These are phyloP conservation scores for Crithidia sp. DNA, from an alignment of 208 protist genomes.

Conservation along the genomic window DNA sequence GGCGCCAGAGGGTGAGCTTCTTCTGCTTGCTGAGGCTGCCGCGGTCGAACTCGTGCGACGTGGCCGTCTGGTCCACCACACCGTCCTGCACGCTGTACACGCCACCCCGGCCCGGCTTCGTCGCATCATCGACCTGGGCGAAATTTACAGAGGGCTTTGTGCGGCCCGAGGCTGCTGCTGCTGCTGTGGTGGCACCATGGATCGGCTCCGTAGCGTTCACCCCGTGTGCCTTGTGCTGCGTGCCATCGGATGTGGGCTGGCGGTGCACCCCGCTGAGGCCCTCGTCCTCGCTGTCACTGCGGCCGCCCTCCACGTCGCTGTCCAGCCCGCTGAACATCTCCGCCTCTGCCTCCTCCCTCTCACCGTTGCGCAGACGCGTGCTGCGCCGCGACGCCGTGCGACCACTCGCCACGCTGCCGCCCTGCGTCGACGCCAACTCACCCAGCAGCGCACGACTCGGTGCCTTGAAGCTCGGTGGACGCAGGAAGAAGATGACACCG, in stretches of 20 bases:
- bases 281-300: background rate
- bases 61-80: constrained; percentile 14
- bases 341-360: constrained; percentile 13
- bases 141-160: background rate
- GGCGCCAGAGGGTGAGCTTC: constrained; percentile 25
- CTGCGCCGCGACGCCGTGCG: background rate
- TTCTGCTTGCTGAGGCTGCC: constrained; percentile 34
- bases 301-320: constrained; percentile 1
- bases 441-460: constrained; percentile 32
- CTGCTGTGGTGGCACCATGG: background rate
- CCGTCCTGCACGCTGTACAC: constrained; percentile 11
- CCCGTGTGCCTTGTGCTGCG: background rate
- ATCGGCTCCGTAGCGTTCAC: constrained; percentile 2
- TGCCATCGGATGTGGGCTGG: background rate
- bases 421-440: constrained; percentile 12
- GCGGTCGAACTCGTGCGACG: constrained; percentile 20
- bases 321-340: constrained; percentile 12
- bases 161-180: background rate
- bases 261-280: background rate
- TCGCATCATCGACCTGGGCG: background rate
- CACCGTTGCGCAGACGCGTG: constrained; percentile 7
- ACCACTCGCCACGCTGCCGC: background rate
- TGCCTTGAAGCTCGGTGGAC: constrained; percentile 43
- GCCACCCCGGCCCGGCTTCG: constrained; percentile 3
- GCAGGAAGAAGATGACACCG: constrained; percentile 52